phyloP scores from a whole-genome alignment of 2,329 filamentous ascomycete genomes.

The Diplodia intermedia region DNA sequence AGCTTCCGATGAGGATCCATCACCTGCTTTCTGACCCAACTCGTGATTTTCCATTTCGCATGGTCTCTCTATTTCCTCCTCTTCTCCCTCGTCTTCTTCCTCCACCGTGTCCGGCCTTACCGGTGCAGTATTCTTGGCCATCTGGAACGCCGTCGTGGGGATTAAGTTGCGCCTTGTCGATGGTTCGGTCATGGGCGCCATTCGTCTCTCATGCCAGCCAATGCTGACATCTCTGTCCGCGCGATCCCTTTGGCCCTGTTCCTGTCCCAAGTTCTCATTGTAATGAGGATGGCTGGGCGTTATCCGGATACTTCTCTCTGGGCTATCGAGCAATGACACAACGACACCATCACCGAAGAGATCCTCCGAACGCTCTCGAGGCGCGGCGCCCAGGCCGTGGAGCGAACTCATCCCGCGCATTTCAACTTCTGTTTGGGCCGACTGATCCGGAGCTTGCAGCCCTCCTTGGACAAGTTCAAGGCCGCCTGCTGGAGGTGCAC shows the following conservation, averaged over 20 bases:
- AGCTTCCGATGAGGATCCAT: constrained; percentile 21
- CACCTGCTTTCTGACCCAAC: background rate
- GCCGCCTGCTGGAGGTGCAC: background rate
- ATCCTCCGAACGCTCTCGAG: background rate
- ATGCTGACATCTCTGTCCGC: background rate
- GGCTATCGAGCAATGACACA: background rate
- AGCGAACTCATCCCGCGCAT: background rate
- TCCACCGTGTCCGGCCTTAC: background rate
- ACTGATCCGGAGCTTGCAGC: background rate
- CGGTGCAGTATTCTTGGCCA: background rate
- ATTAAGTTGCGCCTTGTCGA: background rate
- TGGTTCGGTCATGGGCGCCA: background rate
- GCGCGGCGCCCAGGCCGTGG: background rate
- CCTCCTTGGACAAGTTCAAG: constrained; percentile 5
- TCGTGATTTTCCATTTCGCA: background rate
- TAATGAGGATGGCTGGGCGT: background rate
- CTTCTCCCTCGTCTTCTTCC: background rate
- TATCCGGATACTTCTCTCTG: background rate
- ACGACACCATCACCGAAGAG: background rate
- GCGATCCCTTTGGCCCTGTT: background rate
- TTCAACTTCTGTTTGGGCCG: background rate
- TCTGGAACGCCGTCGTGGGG: background rate
- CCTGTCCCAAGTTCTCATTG: background rate
- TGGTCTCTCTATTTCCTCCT: background rate
- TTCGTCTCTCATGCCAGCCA: background rate